Conservation (phyloP, 345 rosid genomes). For the Gynandropsis gynandra region DNA sequence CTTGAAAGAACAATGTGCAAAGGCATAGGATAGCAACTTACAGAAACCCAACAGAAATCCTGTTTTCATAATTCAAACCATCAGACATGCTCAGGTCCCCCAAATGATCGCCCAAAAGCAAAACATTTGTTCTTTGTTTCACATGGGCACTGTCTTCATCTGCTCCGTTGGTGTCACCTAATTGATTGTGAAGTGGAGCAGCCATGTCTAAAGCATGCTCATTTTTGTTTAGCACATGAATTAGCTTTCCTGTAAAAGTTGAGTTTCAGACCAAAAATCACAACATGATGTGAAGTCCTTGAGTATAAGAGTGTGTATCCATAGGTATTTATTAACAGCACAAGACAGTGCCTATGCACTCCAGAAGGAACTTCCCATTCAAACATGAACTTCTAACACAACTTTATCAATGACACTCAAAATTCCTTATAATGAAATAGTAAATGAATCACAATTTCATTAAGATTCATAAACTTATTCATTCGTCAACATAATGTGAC, state of each 20-base stretch:
- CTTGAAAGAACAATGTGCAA: background rate
- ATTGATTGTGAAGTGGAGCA: conserved; percentile 60
- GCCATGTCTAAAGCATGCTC: conserved; percentile 91
- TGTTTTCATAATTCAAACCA: conserved; percentile 67
- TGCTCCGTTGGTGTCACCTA: conserved; percentile 34
- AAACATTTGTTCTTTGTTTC: conserved; percentile 67
- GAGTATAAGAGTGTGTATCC: too few relatives aligned
- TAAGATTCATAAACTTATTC: too few relatives aligned
- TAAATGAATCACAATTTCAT: too few relatives aligned
- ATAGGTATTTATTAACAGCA: too few relatives aligned
- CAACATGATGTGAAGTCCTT: background rate
- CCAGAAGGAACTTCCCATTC: too few relatives aligned
- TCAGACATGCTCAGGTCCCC: conserved; percentile 90
- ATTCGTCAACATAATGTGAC: too few relatives aligned
- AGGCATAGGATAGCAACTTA: too few relatives aligned
- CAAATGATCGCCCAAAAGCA: conserved; percentile 81
- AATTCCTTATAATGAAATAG: too few relatives aligned
- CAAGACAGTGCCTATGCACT: too few relatives aligned
- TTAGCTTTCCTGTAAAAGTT: conserved; percentile 52
- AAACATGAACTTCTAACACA: too few relatives aligned
- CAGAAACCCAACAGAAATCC: conserved; percentile 79
- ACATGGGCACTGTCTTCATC: conserved; percentile 34
- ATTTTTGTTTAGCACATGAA: conserved; percentile 80
- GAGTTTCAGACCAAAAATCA: conserved; percentile 9
- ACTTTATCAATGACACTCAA: too few relatives aligned